phyloP scores from a whole-genome alignment of 352 stramenopile species.

The Phytopythium aichiense region DNA sequence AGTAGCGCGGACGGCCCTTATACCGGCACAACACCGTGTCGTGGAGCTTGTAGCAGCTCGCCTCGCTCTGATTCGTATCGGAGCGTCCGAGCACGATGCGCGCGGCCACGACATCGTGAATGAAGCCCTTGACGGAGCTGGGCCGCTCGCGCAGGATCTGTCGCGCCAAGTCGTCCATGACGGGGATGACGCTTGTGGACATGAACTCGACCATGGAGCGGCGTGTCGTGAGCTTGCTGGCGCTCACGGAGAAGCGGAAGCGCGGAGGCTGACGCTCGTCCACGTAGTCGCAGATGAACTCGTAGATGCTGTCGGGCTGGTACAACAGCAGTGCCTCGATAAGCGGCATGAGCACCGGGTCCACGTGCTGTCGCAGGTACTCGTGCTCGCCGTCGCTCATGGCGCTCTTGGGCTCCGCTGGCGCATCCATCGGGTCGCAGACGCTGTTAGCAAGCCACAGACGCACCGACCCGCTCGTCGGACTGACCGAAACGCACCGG shows the following conservation, averaged over 20 bases:
- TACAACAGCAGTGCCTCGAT: slow-evolving; percentile 79
- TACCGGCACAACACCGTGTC: slow-evolving; percentile 63
- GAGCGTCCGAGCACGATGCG: slow-evolving; percentile 36
- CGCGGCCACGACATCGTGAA: slow-evolving; percentile 53
- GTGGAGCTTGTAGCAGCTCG: slow-evolving; percentile 27
- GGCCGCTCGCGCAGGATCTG: slow-evolving; percentile 76
- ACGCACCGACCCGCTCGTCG: not conserved
- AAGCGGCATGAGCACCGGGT: slow-evolving; percentile 78
- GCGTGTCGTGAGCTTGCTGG: slow-evolving; percentile 65
- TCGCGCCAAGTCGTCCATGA: slow-evolving; percentile 82
- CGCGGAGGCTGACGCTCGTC: slow-evolving; percentile 46
- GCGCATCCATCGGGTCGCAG: no score
- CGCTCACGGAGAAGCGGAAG: slow-evolving; percentile 23
- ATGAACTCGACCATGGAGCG: slow-evolving; percentile 84
- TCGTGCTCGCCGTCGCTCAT: slow-evolving; percentile 66
- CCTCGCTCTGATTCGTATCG: slow-evolving; percentile 40
- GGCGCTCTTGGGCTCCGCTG: not conserved
- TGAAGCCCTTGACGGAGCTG: slow-evolving; percentile 55
- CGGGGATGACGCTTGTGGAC: slow-evolving; percentile 75
- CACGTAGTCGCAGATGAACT: slow-evolving; percentile 80
- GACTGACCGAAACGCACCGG: not conserved
- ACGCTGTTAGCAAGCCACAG: not conserved
- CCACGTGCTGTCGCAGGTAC: slow-evolving; percentile 70
- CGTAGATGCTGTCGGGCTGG: slow-evolving; percentile 73
- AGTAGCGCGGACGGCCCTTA: slow-evolving; percentile 63